Conservation (phyloP, 305 asterid genomes). For the Rubia balearica region DNA sequence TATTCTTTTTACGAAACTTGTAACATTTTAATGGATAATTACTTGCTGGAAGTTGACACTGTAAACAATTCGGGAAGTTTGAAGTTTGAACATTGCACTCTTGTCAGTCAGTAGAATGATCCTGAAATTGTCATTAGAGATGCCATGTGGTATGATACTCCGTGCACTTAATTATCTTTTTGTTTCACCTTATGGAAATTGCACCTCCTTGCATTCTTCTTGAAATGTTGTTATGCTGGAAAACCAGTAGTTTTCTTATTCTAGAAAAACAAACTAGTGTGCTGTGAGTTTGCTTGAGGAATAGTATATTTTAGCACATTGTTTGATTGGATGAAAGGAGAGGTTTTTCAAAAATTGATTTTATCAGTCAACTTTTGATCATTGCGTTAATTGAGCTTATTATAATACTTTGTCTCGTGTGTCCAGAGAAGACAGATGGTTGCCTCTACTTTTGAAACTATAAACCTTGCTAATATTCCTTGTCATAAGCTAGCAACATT, state of each 20-base stretch:
- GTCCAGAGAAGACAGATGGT: conserved; percentile 1
- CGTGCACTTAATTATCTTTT: neutral
- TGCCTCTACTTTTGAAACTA: neutral
- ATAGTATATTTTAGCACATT: neutral
- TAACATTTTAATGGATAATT: neutral
- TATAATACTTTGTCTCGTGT: neutral
- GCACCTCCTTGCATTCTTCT: neutral
- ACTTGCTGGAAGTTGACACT: neutral
- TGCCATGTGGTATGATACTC: neutral
- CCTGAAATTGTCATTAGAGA: neutral
- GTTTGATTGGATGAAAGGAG: conserved; percentile 1
- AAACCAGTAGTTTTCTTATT: neutral
- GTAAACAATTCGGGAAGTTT: neutral
- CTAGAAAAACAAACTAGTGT: neutral
- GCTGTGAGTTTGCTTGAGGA: neutral
- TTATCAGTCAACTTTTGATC: neutral
- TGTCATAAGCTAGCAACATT: neutral
- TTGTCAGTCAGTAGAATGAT: neutral
- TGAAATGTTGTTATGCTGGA: neutral
- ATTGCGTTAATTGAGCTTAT: neutral
- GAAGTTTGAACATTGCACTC: neutral
- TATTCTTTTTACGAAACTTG: neutral
- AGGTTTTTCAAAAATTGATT: neutral
- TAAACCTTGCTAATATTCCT: neutral
- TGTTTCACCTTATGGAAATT: neutral